A percentile compares a stretch with the other conserved stretches of the same genome.
phyloP scores from a whole-genome alignment of 2,329 filamentous ascomycete species.

The Exutisphaerella laricina region DNA sequence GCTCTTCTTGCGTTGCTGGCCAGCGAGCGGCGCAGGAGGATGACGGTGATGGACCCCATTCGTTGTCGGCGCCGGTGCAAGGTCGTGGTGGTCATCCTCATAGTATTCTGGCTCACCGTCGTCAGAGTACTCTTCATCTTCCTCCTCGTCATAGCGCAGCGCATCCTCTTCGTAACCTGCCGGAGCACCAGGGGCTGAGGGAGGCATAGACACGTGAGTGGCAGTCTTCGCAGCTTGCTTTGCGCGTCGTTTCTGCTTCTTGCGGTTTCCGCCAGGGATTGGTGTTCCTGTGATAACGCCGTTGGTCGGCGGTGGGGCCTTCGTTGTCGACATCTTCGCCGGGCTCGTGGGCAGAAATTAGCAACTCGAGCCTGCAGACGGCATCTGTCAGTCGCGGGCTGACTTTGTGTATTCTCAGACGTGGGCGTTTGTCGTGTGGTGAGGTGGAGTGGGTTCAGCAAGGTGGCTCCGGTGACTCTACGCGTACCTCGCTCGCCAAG shows the following conservation, averaged over 20 bases:
- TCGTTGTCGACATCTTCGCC: constrained; percentile 27
- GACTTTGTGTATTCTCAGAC: too few relatives aligned
- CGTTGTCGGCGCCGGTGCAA: constrained; percentile 27
- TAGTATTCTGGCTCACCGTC: constrained; percentile 22
- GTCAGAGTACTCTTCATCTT: constrained; percentile 33
- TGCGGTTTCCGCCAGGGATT: constrained; percentile 63
- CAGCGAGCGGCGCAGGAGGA: constrained; percentile 17
- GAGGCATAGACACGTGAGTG: constrained; percentile 34
- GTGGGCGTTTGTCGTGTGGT: constrained; percentile 1
- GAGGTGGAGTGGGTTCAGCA: constrained; percentile 1
- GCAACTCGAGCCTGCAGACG: constrained; percentile 8
- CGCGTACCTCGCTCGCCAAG: background rate
- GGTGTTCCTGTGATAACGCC: constrained; percentile 36
- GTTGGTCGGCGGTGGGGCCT: constrained; percentile 33
- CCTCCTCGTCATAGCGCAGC: constrained; percentile 40
- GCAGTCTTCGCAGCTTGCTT: constrained; percentile 70
- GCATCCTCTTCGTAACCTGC: constrained; percentile 40
- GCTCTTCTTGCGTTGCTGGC: constrained; percentile 48
- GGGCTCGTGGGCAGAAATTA: constrained; percentile 26
- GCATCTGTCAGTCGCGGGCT: constrained; percentile 14
- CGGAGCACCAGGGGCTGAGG: constrained; percentile 22
- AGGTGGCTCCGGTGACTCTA: background rate
- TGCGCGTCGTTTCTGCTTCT: constrained; percentile 89
- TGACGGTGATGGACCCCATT: too few relatives aligned
- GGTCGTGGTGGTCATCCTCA: constrained; percentile 25